Evolutionary conservation across 208 protist genomes (phyloP), one percentile per base, ranked within the genome.

Genomic region (Trypanosoma cruzi): DNA sequence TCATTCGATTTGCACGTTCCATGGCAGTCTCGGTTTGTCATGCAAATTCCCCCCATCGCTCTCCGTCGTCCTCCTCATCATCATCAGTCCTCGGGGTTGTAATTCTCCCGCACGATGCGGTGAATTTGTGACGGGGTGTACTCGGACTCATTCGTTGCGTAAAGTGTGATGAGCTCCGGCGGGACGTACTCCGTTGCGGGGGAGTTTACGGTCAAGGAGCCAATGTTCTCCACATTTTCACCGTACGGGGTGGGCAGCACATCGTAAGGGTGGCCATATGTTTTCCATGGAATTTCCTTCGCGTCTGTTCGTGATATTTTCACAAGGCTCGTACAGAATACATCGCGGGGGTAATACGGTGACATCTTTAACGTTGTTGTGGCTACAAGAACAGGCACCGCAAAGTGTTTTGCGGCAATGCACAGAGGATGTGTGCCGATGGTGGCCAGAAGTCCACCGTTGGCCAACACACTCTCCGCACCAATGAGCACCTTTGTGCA

Each of bases 401-500:
- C 82, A 57, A 98, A 96, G 68, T 98, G 86, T 44, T 97, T 89
- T 0, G 98, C 98, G 18, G 97, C 97, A 1, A 98, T 73, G 40
- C 96, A 98, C 36, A 99, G 77, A n/a, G 91, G 71, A 68, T 98
- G 98, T 6, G 90, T 94, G 29, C 98, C 98, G 34, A 96, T 87
- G 28, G 80, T 68, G 0, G 97, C 94, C 22, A 99, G 88, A 56
- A 99, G 77, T n/a, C 98, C 98, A 44, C 98, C 98, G 68, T 99
- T 99, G 0, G 98, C 98, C 74, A 99, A 81, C 13, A 99, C 93
- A 31, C 82, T 90, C 67, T 98, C 90, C 3, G 92, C 93, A 8
- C 94, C 91, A 31, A 99, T 79, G n/a, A 99, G 88, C 46, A 99
- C 94, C 75, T 99, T 99, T 62, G 98, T 99, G 49, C 99, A 98